Evolutionary conservation across 768 basidiomycete species (phyloP).

Genomic region (Suillus hirtellus): DNA sequence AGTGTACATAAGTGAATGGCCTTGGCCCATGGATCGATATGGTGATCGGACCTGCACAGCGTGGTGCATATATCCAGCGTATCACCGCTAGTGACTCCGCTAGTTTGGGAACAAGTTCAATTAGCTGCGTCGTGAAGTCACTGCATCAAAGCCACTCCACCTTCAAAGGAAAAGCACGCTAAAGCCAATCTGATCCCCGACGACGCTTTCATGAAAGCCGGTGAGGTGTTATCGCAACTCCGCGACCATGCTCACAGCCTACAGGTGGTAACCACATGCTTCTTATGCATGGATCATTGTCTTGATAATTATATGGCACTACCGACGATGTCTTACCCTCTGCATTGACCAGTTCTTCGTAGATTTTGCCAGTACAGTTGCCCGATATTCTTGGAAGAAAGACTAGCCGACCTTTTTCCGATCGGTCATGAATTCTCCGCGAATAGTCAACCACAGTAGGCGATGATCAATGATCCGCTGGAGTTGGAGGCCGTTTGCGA

Average conservation of each 20-base stretch:
- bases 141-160: background rate
- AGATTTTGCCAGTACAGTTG: background rate
- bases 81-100: background rate
- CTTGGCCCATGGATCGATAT: background rate
- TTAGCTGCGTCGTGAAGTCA: constrained; percentile 1
- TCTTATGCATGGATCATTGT: background rate
- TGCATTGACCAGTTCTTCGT: background rate
- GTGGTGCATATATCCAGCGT: background rate
- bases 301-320: background rate
- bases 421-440: background rate
- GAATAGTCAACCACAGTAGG: background rate
- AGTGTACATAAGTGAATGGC: background rate
- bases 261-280: background rate
- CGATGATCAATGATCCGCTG: background rate
- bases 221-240: background rate
- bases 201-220: background rate
- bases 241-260: background rate
- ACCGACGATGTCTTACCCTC: background rate
- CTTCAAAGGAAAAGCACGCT: background rate
- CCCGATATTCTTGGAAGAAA: background rate
- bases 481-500: background rate
- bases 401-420: background rate
- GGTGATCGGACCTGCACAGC: background rate
- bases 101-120: background rate
- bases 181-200: background rate